A percentile compares a stretch with the other conserved stretches of the same genome.
Conservation (phyloP, 2,329 filamentous ascomycete species). For the Niveomyces coronatus region DNA sequence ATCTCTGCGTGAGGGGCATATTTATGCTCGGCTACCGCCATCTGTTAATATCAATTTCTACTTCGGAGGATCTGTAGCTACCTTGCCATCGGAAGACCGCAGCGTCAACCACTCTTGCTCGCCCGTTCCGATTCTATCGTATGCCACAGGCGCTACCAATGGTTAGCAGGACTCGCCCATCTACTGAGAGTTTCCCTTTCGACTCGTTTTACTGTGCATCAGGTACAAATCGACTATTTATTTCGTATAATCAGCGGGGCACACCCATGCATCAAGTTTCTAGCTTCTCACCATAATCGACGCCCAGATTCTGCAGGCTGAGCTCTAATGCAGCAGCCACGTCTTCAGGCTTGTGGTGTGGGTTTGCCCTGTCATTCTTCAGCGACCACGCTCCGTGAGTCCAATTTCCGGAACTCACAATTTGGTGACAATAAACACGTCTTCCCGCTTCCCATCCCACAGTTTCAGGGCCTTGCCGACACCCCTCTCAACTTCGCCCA, state of each 20-base stretch:
- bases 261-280: neutral
- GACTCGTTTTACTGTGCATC: slow-evolving; percentile 5
- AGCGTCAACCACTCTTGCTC: neutral
- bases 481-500: slow-evolving; percentile 4
- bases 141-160: slow-evolving; percentile 2
- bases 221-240: slow-evolving; percentile 7
- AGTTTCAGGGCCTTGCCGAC: slow-evolving; percentile 1
- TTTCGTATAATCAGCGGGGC: neutral
- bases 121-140: slow-evolving; percentile 3
- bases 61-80: neutral
- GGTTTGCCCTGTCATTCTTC: neutral
- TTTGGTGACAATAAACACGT: slow-evolving; percentile 5
- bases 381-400: neutral
- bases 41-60: neutral
- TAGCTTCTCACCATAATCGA: slow-evolving; percentile 1
- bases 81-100: neutral
- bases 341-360: slow-evolving; percentile 3
- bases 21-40: slow-evolving; percentile 1
- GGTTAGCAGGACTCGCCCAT: neutral
- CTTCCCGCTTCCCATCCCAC: slow-evolving; percentile 3
- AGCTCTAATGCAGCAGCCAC: slow-evolving; percentile 4
- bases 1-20: neutral
- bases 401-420: neutral
- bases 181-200: neutral
- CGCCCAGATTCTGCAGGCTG: slow-evolving; percentile 4